These are phyloP conservation scores for Globisporangium abappressorium DNA, from an alignment of 352 stramenopile species.

Conservation along the genomic window DNA sequence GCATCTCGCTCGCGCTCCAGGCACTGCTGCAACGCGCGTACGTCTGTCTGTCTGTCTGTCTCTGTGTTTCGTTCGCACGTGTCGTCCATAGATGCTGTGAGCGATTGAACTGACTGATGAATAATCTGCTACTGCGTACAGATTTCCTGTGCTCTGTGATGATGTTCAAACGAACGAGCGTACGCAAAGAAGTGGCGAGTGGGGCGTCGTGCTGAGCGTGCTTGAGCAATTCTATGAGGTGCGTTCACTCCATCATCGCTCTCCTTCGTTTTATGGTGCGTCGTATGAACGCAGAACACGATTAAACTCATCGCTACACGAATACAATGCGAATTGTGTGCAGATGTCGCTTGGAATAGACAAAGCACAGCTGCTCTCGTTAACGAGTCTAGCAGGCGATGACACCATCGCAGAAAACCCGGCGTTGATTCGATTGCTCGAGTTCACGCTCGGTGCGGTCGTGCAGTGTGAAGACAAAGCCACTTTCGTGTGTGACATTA, in stretches of 20 bases:
- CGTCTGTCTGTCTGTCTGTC: neutral
- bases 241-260: neutral
- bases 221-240: constrained; percentile 65
- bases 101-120: neutral
- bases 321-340: neutral
- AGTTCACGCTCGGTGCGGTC: constrained; percentile 44
- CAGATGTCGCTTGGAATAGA: constrained; percentile 27
- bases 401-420: constrained; percentile 2
- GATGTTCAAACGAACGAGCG: constrained; percentile 8
- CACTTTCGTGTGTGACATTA: constrained; percentile 61
- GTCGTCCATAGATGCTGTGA: too few species aligned
- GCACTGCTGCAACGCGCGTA: constrained; percentile 25
- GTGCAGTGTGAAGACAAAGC: constrained; percentile 59
- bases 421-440: constrained; percentile 25
- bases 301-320: neutral
- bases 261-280: neutral
- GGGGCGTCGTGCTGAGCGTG: constrained; percentile 18
- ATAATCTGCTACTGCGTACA: constrained; percentile 1
- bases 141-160: constrained; percentile 27
- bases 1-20: constrained; percentile 14
- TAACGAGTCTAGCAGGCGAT: constrained; percentile 14
- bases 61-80: neutral
- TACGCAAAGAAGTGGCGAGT: constrained; percentile 13
- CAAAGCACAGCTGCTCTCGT: neutral
- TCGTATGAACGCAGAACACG: neutral